A percentile compares a stretch with the other conserved stretches of the same genome.
Evolutionary conservation across 371 early-diverging fungal genomes (phyloP).

Genomic region (Paraphysoderma sedebokerense): DNA sequence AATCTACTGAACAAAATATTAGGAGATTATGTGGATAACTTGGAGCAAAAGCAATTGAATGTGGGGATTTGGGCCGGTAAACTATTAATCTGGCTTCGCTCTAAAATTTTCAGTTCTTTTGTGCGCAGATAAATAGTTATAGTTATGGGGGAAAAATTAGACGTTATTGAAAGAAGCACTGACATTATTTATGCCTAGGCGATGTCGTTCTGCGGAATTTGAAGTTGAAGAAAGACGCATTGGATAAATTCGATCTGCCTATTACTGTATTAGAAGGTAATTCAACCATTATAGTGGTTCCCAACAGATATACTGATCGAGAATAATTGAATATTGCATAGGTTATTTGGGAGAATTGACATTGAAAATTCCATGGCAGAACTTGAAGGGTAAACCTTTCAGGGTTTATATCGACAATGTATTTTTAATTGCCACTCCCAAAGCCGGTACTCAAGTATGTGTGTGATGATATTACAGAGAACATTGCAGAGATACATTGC

Average conservation of each 20-base stretch:
- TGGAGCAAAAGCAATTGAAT: conserved; percentile 87
- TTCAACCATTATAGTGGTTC: not conserved
- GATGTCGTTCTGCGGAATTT: conserved; percentile 89
- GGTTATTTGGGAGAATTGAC: conserved; percentile 85
- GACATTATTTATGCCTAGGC: conserved; percentile 40
- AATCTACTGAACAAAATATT: conserved; percentile 78
- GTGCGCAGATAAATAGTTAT: not conserved
- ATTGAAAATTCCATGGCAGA: conserved; percentile 88
- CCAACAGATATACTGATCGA: not conserved
- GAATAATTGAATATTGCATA: conserved; percentile 8
- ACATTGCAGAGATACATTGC: not conserved
- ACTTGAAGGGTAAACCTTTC: conserved; percentile 85
- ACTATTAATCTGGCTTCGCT: conserved; percentile 2
- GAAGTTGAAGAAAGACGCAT: conserved; percentile 68
- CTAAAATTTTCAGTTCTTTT: not conserved
- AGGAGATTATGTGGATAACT: conserved; percentile 88
- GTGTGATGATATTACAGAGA: conserved; percentile 2
- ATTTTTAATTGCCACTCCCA: conserved; percentile 69
- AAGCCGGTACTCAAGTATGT: conserved; percentile 46
- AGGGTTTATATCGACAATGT: conserved; percentile 73
- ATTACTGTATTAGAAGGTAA: conserved; percentile 82
- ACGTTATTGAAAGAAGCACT: too few relatives aligned
- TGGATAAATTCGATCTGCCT: conserved; percentile 85
- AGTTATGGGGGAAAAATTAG: not conserved
- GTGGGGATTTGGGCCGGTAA: conserved; percentile 93